phyloP scores from a whole-genome alignment of 371 early-diverging fungal genomes.

The Funneliformis caledonium region DNA sequence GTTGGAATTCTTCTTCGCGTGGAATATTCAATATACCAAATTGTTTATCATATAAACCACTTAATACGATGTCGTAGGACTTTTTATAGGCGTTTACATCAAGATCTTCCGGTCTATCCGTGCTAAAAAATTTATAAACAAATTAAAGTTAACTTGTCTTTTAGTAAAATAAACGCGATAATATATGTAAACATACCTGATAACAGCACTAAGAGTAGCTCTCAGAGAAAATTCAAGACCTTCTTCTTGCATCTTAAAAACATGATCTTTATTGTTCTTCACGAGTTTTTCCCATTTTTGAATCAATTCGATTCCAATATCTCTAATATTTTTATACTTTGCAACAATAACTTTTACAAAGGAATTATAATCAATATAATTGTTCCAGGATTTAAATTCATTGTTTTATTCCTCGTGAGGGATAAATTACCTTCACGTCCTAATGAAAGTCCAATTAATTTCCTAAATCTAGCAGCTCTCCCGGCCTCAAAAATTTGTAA shows the following conservation, averaged over 20 bases:
- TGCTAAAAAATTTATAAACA: not conserved
- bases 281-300: slow-evolving; percentile 4
- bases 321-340: not conserved
- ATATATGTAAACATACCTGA: not conserved
- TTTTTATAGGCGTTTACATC: not conserved
- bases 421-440: slow-evolving; percentile 17
- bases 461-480: slow-evolving; percentile 5
- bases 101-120: not conserved
- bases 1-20: slow-evolving; percentile 13
- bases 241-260: slow-evolving; percentile 24
- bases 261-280: not conserved
- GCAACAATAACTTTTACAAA: slow-evolving; percentile 3
- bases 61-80: slow-evolving; percentile 5
- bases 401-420: not conserved
- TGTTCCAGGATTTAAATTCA: not conserved
- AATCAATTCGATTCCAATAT: slow-evolving; percentile 9
- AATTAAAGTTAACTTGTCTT: not conserved
- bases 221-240: slow-evolving; percentile 5
- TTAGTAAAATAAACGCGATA: too few species aligned
- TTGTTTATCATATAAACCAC: slow-evolving; percentile 26
- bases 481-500: slow-evolving; percentile 16
- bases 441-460: not conserved
- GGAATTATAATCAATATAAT: not conserved
- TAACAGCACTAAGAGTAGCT: not conserved
- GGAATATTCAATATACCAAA: not conserved